Base-by-base conservation (phyloP, 2,329 filamentous ascomycete genomes). In the Orbilia ellipsospora region DNA sequence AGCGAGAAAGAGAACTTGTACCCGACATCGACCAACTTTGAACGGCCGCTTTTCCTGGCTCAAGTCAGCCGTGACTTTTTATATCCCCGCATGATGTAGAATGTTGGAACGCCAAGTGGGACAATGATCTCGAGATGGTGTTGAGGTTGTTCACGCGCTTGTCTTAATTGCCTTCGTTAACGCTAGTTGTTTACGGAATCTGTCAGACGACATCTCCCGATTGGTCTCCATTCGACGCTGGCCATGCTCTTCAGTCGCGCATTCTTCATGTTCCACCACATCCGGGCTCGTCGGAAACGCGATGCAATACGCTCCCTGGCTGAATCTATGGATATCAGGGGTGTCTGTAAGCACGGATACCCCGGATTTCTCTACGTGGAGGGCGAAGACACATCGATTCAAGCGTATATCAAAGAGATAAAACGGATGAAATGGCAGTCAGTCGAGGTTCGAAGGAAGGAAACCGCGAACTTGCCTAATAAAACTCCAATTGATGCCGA, bases 341-440 rank as follows among this genome's bases (percentile, higher is more conserved):
- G 72, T 36, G 59, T 75, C 16, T 75, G 72, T 36, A 75, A 75
- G 26, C 72, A 64, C 59, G 72, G 72, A 10, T 69, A 65, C 20
- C 72, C 72, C 3, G 72, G 72, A 1, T 65, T 75, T 26, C 72
- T 75, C 31, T 75, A 75, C 26, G 64, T 69, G 10, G 72, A 75
- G 51, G 72, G 72, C 31, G 44, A 75, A 40, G 72, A 69, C 5
- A 10, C 60, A 8, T 60, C 64, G 4, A 54, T 75, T 6, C 51
- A 40, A 44, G 15, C 16, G 20, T 75, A 75, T 23, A 56, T 60
- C 31, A 75, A 75, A 54, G 59, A 65, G 50, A 75, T 75, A 31
- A 75, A 75, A 44, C 52, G 64, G 12, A 75, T 75, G 72, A 68
- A 59, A 60, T 75, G 72, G 72, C 72, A 75, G 13, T 75, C 72